Percentiles rank a stretch among this genome's conserved stretches.
Conservation (phyloP, 495 filamentous ascomycete genomes). For the Neurospora africana region DNA sequence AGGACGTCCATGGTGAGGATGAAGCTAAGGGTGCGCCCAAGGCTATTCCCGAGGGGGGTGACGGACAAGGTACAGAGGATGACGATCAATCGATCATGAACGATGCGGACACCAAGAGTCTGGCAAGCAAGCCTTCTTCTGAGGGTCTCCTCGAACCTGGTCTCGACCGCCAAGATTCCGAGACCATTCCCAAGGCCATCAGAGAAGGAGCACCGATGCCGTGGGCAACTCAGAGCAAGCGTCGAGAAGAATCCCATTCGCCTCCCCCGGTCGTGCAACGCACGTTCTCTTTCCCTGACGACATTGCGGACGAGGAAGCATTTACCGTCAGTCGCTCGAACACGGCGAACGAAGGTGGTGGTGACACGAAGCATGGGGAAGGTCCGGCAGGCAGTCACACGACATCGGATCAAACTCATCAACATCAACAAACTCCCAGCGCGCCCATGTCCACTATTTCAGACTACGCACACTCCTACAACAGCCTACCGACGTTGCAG, state of each 20-base stretch:
- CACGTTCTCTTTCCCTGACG: conserved; percentile 26
- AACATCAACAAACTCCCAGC: conserved; percentile 1
- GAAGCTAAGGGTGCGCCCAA: neutral
- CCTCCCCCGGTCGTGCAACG: conserved; percentile 17
- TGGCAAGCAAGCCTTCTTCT: neutral
- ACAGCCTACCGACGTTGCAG: conserved; percentile 31
- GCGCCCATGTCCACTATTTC: conserved; percentile 18
- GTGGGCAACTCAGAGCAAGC: conserved; percentile 3
- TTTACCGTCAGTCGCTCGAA: conserved; percentile 14
- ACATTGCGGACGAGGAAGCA: conserved; percentile 27
- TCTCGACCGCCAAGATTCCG: conserved; percentile 24
- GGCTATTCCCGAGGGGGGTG: neutral
- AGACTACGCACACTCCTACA: conserved; percentile 28
- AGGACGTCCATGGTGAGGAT: neutral
- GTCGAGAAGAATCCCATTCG: conserved; percentile 11
- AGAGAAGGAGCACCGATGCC: conserved; percentile 2
- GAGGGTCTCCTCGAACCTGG: neutral
- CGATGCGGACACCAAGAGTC: neutral
- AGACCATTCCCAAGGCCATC: conserved; percentile 23
- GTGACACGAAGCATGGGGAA: neutral
- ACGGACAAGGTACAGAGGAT: neutral
- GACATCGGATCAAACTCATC: neutral
- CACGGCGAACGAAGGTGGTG: neutral
- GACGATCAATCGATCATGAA: neutral
- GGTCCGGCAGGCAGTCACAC: neutral